phyloP scores from a whole-genome alignment of 2,329 filamentous ascomycete genomes.

The Aspergillus caelatus region DNA sequence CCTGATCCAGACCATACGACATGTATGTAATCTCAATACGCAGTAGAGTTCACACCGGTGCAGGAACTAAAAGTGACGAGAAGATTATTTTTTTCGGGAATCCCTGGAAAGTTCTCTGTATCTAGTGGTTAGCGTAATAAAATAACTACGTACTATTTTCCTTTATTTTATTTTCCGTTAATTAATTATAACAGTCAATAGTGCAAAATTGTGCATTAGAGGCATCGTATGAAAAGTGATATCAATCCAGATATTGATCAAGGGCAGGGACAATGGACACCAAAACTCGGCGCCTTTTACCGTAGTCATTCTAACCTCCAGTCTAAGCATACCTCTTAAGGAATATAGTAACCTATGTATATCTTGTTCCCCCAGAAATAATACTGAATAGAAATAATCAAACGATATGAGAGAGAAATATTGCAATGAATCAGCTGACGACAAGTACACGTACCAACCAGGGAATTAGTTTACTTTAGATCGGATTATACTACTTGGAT shows the following conservation, averaged over 20 bases:
- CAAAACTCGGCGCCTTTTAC: neutral
- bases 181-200: neutral
- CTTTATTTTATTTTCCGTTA: neutral
- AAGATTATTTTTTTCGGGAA: slow-evolving; percentile 6
- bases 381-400: too few species aligned
- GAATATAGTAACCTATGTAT: neutral
- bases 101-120: slow-evolving; percentile 13
- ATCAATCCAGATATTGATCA: neutral
- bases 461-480: slow-evolving; percentile 18
- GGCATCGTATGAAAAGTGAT: neutral
- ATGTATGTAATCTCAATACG: slow-evolving; percentile 12
- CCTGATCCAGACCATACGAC: slow-evolving; percentile 1
- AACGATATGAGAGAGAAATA: neutral
- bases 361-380: neutral
- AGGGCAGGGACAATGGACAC: neutral
- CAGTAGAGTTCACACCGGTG: slow-evolving; percentile 16
- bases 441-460: slow-evolving; percentile 24
- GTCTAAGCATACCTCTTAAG: neutral
- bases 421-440: slow-evolving; percentile 20
- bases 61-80: slow-evolving; percentile 16
- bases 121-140: neutral
- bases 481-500: slow-evolving; percentile 1
- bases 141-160: neutral
- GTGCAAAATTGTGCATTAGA: neutral
- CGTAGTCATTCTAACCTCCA: neutral